phyloP scores from a whole-genome alignment of 371 early-diverging fungal genomes.

The Mucor plumbeus region DNA sequence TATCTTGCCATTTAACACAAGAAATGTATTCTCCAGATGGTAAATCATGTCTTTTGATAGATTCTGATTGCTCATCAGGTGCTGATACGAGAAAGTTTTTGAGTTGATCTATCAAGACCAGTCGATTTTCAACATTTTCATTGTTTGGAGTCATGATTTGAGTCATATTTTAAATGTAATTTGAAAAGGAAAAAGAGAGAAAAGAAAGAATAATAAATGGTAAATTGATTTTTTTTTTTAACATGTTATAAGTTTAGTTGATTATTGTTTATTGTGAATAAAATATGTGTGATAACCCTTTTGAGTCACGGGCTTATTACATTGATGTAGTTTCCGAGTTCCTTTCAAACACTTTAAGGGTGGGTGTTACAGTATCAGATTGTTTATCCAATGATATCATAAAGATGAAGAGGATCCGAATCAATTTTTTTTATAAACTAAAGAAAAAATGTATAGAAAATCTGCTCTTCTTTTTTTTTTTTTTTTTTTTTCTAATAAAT shows the following conservation, averaged over 20 bases:
- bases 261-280: constrained; percentile 2
- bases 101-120: constrained; percentile 53
- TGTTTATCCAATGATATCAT: constrained; percentile 10
- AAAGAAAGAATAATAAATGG: constrained; percentile 17
- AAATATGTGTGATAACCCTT: constrained; percentile 8
- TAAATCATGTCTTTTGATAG: constrained; percentile 47
- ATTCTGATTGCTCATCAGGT: constrained; percentile 50
- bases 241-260: constrained; percentile 9
- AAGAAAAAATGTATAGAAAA: constrained; percentile 5
- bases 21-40: constrained; percentile 84
- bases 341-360: constrained; percentile 17
- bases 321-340: constrained; percentile 17
- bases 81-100: constrained; percentile 63
- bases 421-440: constrained; percentile 12
- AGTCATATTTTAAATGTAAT: constrained; percentile 7
- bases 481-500: not conserved
- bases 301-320: constrained; percentile 21
- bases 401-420: not conserved
- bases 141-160: constrained; percentile 29
- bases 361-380: constrained; percentile 26
- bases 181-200: constrained; percentile 15
- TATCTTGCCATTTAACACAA: constrained; percentile 71
- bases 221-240: constrained; percentile 1
- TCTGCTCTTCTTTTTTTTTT: constrained; percentile 11
- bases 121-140: constrained; percentile 35